Evolutionary conservation across 495 filamentous ascomycete genomes (phyloP).

Genomic region (Hypomontagnella monticulosa): DNA sequence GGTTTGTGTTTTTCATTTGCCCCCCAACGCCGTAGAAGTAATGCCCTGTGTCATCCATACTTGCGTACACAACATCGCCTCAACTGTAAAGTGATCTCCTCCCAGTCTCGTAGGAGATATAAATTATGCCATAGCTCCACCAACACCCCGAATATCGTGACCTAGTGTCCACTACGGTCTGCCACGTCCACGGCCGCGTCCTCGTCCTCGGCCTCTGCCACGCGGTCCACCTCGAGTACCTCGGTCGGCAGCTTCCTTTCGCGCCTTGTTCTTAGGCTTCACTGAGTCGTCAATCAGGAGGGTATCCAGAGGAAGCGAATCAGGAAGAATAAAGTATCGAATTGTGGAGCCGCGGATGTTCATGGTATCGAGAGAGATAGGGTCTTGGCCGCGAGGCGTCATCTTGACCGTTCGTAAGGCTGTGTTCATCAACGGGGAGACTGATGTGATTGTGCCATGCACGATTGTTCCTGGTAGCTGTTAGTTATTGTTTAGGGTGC

Average conservation of each 20-base stretch:
- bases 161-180: conserved; percentile 42
- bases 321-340: conserved; percentile 92
- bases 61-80: conserved; percentile 17
- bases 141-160: neutral
- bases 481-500: neutral
- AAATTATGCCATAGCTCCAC: conserved; percentile 4
- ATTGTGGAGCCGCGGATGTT: conserved; percentile 94
- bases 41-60: conserved; percentile 20
- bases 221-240: conserved; percentile 68
- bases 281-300: conserved; percentile 94
- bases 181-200: conserved; percentile 72
- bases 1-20: conserved; percentile 40
- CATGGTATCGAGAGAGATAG: conserved; percentile 90
- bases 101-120: conserved; percentile 6
- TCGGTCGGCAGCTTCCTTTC: conserved; percentile 83
- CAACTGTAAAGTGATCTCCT: conserved; percentile 1
- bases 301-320: conserved; percentile 92
- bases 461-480: conserved; percentile 79
- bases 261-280: conserved; percentile 99
- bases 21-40: conserved; percentile 38
- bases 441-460: conserved; percentile 92
- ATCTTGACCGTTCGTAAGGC: conserved; percentile 93
- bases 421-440: conserved; percentile 97
- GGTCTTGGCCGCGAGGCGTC: conserved; percentile 86
- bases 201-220: conserved; percentile 68